Percentiles rank a stretch among this genome's conserved stretches.
Evolutionary conservation across 257 asterid genomes (phyloP).

Genomic region (Salvia splendens): DNA sequence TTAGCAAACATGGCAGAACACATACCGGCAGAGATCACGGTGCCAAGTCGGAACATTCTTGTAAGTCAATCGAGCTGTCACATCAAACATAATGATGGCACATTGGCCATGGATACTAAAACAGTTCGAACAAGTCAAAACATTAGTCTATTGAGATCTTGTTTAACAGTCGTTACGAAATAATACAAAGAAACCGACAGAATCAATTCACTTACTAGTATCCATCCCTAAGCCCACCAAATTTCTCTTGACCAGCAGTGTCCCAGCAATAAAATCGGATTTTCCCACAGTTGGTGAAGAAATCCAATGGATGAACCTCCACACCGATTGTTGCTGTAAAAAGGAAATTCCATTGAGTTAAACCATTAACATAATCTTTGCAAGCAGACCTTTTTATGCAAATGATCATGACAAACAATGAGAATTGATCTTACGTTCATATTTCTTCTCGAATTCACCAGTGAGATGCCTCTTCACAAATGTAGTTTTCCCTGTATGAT

Average conservation of each 20-base stretch:
- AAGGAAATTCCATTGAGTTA: not conserved
- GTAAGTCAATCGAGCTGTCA: constrained; percentile 77
- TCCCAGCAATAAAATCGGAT: constrained; percentile 84
- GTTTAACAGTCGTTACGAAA: not conserved
- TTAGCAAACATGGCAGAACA: not conserved
- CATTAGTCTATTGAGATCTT: not conserved
- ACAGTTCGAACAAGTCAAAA: constrained; percentile 3
- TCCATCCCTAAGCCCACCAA: constrained; percentile 82
- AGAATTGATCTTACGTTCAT: constrained; percentile 56
- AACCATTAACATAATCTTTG: not conserved
- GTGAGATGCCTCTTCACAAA: constrained; percentile 89
- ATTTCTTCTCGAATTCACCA: constrained; percentile 90
- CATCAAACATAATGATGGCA: constrained; percentile 84
- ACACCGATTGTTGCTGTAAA: constrained; percentile 77
- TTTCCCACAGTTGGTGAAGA: constrained; percentile 75
- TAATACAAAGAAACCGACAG: not conserved
- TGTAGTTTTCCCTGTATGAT: constrained; percentile 68
- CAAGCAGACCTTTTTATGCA: not conserved
- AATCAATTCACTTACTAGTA: constrained; percentile 60
- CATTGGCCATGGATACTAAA: constrained; percentile 82
- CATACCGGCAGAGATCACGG: constrained; percentile 78
- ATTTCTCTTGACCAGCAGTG: constrained; percentile 80
- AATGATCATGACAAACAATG: not conserved
- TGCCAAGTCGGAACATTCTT: constrained; percentile 90
- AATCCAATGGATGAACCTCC: constrained; percentile 82